Base-by-base conservation (phyloP, 1,284 basidiomycete species). In the Puccinia novopanici region DNA sequence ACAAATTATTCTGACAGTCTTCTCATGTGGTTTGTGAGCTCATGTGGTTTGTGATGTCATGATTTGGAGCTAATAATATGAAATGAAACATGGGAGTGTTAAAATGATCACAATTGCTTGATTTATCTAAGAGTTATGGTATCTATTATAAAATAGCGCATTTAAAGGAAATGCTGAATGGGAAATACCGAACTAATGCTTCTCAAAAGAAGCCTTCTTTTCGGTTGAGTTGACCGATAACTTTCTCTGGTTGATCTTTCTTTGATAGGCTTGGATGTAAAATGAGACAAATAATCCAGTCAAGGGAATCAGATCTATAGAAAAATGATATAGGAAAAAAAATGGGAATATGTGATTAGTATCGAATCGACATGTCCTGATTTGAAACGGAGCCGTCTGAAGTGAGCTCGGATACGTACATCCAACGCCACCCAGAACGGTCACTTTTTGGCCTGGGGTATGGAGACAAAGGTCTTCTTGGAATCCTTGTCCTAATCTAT, bases 251-350 rank as follows among this genome's bases (percentile, higher is more conserved):
- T 17, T 50, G 42, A 27, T 68, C 61, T 75, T 75, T 13, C 27
- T 34, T 55, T 77, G 61, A 40, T 77, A 77, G 17, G 75, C 45
- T 68, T 63, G 61, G 19, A 77, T 54, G 61, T 77, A 77, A 54
- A 77, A 77, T n/a, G 75, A 77, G n/a, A 77, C 30, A 27, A 77
- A 77, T 5, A 77, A 50, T 15, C 50, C 63, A 34, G 75, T 77
- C 50, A 77, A 68, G n/a, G 75, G 75, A 45, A 77, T 77, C 22
- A 77, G 61, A 67, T 77, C 75, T 77, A 37, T 42, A 54, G 9
- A 24, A 22, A 67, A 3, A 52, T 1, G 19, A 65, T n/a, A 15
- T 34, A 30, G 5, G 9, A 30, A 15, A 70, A 15, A 55, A 37
- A 70, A 61, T 42, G 54, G 13, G 12, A 40, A 34, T 3, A 9